These are phyloP conservation scores for Schizochytrium sp. DNA, from an alignment of 108 stramenopile genomes.

Conservation along the genomic window DNA sequence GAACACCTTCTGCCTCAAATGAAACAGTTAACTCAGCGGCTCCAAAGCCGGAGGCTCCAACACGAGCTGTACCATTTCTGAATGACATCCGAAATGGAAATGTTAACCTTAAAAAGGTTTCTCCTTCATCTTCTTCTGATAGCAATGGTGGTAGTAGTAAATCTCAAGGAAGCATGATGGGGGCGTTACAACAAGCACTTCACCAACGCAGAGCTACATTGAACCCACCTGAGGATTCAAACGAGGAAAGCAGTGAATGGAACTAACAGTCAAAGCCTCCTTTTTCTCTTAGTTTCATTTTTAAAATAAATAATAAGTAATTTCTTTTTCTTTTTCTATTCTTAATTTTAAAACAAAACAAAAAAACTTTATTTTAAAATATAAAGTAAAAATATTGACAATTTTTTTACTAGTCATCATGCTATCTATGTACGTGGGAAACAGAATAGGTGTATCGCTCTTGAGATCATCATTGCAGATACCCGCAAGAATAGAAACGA, in stretches of 20 bases:
- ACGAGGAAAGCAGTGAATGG: neutral
- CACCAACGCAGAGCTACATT: too few relatives aligned
- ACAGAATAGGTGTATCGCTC: too few relatives aligned
- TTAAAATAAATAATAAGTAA: neutral
- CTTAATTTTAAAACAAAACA: neutral
- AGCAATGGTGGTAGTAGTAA: too few relatives aligned
- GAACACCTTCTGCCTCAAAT: neutral
- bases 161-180: too few relatives aligned
- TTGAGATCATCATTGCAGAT: too few relatives aligned
- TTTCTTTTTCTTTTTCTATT: neutral
- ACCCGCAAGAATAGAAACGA: too few relatives aligned
- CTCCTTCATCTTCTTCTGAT: neutral
- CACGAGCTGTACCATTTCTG: neutral
- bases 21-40: neutral
- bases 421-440: too few relatives aligned
- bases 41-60: neutral
- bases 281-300: neutral
- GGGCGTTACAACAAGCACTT: too few relatives aligned
- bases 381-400: too few relatives aligned
- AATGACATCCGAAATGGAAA: constrained; percentile 6
- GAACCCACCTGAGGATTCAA: too few relatives aligned
- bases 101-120: neutral
- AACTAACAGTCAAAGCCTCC: neutral
- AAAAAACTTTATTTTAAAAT: too few relatives aligned
- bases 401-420: too few relatives aligned